Percentiles rank a stretch among this genome's conserved stretches.
These are phyloP conservation scores for Lipomyces starkeyi DNA, from an alignment of 805 yeast genomes.

Conservation along the genomic window DNA sequence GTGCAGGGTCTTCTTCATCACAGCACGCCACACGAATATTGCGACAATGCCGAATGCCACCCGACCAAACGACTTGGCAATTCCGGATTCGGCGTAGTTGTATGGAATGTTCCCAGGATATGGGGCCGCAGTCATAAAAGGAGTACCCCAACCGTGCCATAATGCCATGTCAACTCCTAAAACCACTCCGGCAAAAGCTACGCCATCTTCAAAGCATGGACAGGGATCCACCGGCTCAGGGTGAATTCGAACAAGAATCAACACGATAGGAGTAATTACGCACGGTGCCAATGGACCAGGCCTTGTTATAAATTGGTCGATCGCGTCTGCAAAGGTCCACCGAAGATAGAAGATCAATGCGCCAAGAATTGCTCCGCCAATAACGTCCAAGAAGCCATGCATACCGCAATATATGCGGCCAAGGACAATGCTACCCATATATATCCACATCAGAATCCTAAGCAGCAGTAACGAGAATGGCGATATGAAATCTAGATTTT, in stretches of 20 bases:
- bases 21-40: slow-evolving; percentile 74
- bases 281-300: slow-evolving; percentile 42
- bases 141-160: slow-evolving; percentile 51
- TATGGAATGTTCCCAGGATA: slow-evolving; percentile 53
- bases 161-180: slow-evolving; percentile 73
- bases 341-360: slow-evolving; percentile 57
- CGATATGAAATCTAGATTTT: slow-evolving; percentile 15
- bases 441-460: slow-evolving; percentile 45
- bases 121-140: slow-evolving; percentile 34
- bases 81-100: slow-evolving; percentile 52
- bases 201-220: slow-evolving; percentile 95
- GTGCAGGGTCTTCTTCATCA: slow-evolving; percentile 71
- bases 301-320: slow-evolving; percentile 50
- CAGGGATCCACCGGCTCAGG: slow-evolving; percentile 90
- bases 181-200: slow-evolving; percentile 88
- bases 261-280: slow-evolving; percentile 48
- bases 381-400: slow-evolving; percentile 89
- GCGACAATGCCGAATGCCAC: slow-evolving; percentile 63
- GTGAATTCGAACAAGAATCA: slow-evolving; percentile 66
- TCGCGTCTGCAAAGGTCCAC: slow-evolving; percentile 47
- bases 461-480: slow-evolving; percentile 17
- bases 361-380: slow-evolving; percentile 72
- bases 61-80: slow-evolving; percentile 53
- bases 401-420: slow-evolving; percentile 95
- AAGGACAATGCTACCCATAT: slow-evolving; percentile 67